Evolutionary conservation across 2,329 filamentous ascomycete genomes (phyloP), one percentile per base, ranked within the genome.

Genomic region (Macrophomina tecta): DNA sequence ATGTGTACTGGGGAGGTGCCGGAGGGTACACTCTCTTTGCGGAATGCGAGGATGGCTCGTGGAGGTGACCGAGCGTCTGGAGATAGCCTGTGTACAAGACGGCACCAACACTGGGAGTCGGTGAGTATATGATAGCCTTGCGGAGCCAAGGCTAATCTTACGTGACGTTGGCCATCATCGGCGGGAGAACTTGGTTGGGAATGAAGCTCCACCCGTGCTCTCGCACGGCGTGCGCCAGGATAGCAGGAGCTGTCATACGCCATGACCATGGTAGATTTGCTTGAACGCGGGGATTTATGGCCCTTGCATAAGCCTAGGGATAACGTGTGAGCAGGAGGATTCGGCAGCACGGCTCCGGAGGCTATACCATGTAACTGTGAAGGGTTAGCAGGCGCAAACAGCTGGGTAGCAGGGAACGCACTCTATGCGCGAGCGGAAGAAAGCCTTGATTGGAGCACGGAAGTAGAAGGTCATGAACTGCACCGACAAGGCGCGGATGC

Each of bases 351-450:
- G 34, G 12, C 46, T 6, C 45, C 45, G 14, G 55, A 45, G 6
- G 23, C 61, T 66, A 68, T 82, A 85, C 83, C 82, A 85, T 83
- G 69, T 85, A 86, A 73, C 83, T 85, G 72, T 45, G 63, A 51
- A 60, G 61, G 52, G 68, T 77, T 66, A 75, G 69, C 55, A 11
- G n/a, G 11, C 5, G 45, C 45, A n/a, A 9, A 30, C 42, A 36
- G 32, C 11, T 7, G n/a, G 45, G 45, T 8, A 11, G 48, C 53
- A 23, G 49, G 65, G 64, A 68, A 84, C 84, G 76, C 93, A 97
- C 82, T 97, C 94, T 70, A 97, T 93, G 67, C 94, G 84, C 1
- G 92, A 94, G 69, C 92, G 88, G 80, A 97, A 97, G 77, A 97
- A 97, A 16, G 93, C 91, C 80, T 97, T 97, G 64, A 93, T 91